These are phyloP conservation scores for Pseudognaphalium luteoalbum DNA, from an alignment of 129 eudicot species.

Conservation along the genomic window DNA sequence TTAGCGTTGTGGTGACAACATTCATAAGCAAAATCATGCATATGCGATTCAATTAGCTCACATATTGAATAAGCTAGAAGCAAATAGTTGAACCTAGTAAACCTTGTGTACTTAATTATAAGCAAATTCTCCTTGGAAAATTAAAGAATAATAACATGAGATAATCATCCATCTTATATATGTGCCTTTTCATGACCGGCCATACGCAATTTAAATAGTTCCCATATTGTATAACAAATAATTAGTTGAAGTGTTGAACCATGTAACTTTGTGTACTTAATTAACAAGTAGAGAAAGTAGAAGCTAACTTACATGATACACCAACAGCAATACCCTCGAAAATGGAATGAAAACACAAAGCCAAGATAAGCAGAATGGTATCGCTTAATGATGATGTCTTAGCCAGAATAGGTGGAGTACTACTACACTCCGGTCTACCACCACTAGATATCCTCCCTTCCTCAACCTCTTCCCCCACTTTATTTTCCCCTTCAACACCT, in stretches of 20 bases:
- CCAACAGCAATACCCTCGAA: constrained; percentile 98
- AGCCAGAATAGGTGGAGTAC: constrained; percentile 36
- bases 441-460: constrained; percentile 22
- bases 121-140: too few species aligned
- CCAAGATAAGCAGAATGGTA: constrained; percentile 63
- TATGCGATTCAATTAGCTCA: too few species aligned
- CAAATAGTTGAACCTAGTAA: too few species aligned
- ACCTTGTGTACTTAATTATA: too few species aligned
- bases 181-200: background rate
- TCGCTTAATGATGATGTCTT: constrained; percentile 57
- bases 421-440: constrained; percentile 1
- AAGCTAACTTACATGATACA: constrained; percentile 53
- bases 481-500: constrained; percentile 24
- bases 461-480: constrained; percentile 51
- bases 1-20: too few species aligned
- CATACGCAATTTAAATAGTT: background rate
- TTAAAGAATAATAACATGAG: too few species aligned
- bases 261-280: background rate
- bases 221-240: background rate
- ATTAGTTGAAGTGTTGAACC: background rate
- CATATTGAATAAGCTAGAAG: too few species aligned
- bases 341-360: constrained; percentile 75
- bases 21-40: too few species aligned
- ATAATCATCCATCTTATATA: background rate
- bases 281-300: background rate